These are phyloP conservation scores for Smallanthus sonchifolius DNA, from an alignment of 129 eudicot genomes.

Conservation along the genomic window DNA sequence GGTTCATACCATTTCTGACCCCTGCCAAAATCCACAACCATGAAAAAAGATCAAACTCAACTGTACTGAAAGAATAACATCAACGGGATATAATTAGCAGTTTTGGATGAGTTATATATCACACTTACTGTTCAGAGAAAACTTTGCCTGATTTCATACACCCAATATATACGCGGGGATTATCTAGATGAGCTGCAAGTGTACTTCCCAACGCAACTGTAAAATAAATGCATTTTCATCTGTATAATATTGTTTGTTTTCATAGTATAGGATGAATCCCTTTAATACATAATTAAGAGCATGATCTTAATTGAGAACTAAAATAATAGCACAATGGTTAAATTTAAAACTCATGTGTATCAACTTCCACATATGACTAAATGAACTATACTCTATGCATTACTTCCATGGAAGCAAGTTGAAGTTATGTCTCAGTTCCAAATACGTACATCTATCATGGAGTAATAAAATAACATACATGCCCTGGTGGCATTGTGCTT, in stretches of 20 bases:
- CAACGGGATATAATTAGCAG: constrained; percentile 2
- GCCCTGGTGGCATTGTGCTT: constrained; percentile 17
- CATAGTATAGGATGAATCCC: neutral
- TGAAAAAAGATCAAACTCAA: constrained; percentile 1
- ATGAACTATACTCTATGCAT: neutral
- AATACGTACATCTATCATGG: neutral
- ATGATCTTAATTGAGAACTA: neutral
- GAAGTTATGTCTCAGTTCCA: neutral
- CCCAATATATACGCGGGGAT: constrained; percentile 85
- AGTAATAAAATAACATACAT: neutral
- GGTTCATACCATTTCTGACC: constrained; percentile 95
- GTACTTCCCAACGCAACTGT: constrained; percentile 75
- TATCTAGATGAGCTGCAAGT: constrained; percentile 72
- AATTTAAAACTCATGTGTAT: neutral
- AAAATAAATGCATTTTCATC: constrained; percentile 8
- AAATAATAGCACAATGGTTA: neutral
- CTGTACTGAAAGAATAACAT: neutral
- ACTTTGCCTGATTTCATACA: constrained; percentile 99
- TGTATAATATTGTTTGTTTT: neutral
- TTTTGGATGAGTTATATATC: neutral
- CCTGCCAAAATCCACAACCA: constrained; percentile 51
- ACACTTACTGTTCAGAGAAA: constrained; percentile 83
- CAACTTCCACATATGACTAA: neutral
- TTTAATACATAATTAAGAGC: neutral
- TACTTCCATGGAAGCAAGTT: constrained; percentile 4